Base-by-base conservation (phyloP, 768 basidiomycete genomes). In the Psilocybe cubensis region DNA sequence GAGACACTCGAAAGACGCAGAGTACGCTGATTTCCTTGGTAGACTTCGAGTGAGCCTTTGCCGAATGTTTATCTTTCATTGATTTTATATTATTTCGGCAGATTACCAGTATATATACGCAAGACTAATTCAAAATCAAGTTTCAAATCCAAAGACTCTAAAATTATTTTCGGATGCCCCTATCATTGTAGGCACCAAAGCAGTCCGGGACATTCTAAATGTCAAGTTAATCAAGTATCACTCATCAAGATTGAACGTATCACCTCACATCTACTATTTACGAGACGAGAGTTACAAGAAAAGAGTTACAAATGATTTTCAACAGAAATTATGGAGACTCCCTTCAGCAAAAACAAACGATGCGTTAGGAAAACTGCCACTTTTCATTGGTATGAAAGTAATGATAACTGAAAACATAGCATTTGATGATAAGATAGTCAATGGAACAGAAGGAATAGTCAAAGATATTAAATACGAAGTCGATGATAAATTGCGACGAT, bases 21-120 rank as follows among this genome's bases (percentile, higher is more conserved):
- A 1, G 7, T 60, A 60, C 23, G 58, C 51, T 8, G 3, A 20
- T 0, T 54, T 63, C 29, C 40, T 63, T 4, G 20, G 21, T 12
- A 46, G 54, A 2, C 24, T 63, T 12, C 2, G 62, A 4, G 40
- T 57, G 1, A 50, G 58, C 0, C 2, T 43, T 4, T 63, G 62
- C 18, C 33, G 4, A n/a, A 40, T 4, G 20, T n/a, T 17, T 5
- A n/a, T 42, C 6, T 17, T 14, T 24, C 4, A 5, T 17, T 27
- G 27, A 29, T 5, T 1, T 10, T 4, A 12, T 31, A 21, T 9
- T 49, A 48, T 18, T 12, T 55, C 18, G 44, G n/a, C 29, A 9
- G 54, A 56, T 27, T 21, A 40, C 5, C 23, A 49, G 1, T 56
- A 49, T 20, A 6, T 56, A 1, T 20, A 28, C 5, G n/a, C 45